Percentiles rank a stretch among this genome's conserved stretches.
Conservation (phyloP, 192 early-diverging fungal species). For the Rhizoclosmatium globosum region DNA sequence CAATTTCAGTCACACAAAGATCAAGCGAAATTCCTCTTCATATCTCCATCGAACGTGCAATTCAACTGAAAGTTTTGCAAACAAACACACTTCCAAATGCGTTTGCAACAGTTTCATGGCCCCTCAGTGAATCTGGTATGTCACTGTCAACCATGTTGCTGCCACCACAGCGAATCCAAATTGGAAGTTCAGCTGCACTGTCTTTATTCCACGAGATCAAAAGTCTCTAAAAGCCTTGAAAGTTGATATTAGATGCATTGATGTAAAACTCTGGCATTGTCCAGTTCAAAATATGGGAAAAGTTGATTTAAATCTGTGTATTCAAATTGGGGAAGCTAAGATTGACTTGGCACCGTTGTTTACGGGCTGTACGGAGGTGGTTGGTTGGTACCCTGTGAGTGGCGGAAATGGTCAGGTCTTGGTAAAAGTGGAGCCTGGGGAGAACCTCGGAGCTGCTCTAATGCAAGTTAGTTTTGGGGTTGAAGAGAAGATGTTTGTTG, state of each 20-base stretch:
- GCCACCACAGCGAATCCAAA: conserved; percentile 22
- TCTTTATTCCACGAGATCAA: conserved; percentile 26
- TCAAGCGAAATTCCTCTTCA: conserved; percentile 34
- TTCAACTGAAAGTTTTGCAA: conserved; percentile 36
- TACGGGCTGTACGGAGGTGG: conserved; percentile 38
- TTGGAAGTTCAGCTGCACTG: conserved; percentile 25
- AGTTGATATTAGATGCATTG: conserved; percentile 13
- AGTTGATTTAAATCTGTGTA: background rate
- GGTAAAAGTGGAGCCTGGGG: conserved; percentile 37
- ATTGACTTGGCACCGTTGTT: conserved; percentile 45
- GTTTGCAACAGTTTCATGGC: conserved; percentile 39
- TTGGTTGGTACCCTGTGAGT: conserved; percentile 49
- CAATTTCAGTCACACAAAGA: background rate
- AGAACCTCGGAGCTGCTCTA: conserved; percentile 36
- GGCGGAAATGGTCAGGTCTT: conserved; percentile 42
- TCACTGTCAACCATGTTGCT: conserved; percentile 1
- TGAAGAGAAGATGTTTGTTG: background rate
- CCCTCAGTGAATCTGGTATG: background rate
- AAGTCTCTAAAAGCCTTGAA: conserved; percentile 24
- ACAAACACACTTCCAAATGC: conserved; percentile 35
- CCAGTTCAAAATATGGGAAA: background rate
- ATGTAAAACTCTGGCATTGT: conserved; percentile 41
- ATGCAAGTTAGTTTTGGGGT: conserved; percentile 16
- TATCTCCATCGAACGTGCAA: conserved; percentile 41
- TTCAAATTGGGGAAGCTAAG: conserved; percentile 35